Evolutionary conservation across 176 grass and related monocot genomes (phyloP).

Genomic region (Cocos nucifera): DNA sequence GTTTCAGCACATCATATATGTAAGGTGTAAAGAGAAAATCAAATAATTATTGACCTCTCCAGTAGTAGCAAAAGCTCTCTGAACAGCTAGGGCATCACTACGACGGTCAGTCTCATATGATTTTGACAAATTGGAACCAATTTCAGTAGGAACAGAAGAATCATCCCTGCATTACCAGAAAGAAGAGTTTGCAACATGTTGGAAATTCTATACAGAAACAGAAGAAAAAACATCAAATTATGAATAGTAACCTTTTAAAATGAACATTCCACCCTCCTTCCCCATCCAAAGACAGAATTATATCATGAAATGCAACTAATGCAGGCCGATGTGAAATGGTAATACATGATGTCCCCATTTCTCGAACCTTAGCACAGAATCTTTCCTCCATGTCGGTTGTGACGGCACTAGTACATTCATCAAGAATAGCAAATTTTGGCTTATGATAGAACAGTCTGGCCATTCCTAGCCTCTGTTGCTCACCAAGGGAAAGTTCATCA

Average conservation of each 20-base stretch:
- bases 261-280: constrained; percentile 93
- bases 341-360: constrained; percentile 97
- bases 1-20: too few species aligned
- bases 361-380: constrained; percentile 89
- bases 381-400: constrained; percentile 98
- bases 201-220: constrained; percentile 8
- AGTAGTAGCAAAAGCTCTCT: constrained; percentile 69
- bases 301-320: constrained; percentile 98
- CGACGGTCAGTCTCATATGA: constrained; percentile 58
- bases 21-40: constrained; percentile 1
- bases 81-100: constrained; percentile 77
- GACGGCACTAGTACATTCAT: constrained; percentile 97
- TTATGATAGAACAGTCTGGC: constrained; percentile 95
- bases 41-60: constrained; percentile 44
- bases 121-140: constrained; percentile 31
- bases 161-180: constrained; percentile 51
- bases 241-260: constrained; percentile 53
- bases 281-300: constrained; percentile 92
- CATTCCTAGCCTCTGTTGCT: constrained; percentile 99
- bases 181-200: constrained; percentile 4
- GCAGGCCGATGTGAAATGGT: constrained; percentile 98
- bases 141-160: constrained; percentile 49
- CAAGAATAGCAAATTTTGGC: constrained; percentile 96
- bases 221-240: constrained; percentile 16
- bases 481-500: constrained; percentile 86